Evolutionary conservation across 805 yeast species (phyloP).

Genomic region (Priceomyces melissophilus): DNA sequence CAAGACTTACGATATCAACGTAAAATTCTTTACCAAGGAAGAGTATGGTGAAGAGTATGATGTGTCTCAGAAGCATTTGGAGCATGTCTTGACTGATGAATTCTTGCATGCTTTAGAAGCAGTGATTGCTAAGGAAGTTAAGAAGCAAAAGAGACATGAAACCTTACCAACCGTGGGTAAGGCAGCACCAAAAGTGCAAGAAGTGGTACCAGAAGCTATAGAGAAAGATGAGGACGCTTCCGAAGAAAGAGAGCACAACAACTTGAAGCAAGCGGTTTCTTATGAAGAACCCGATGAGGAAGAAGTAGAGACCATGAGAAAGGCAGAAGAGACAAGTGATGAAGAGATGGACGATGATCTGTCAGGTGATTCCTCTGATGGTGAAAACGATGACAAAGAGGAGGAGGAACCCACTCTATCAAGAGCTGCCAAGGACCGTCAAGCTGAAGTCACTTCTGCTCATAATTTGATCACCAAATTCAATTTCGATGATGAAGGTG

Average conservation of each 20-base stretch:
- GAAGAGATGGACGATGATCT: conserved; percentile 50
- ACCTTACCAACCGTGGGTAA: conserved; percentile 63
- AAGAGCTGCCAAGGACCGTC: conserved; percentile 75
- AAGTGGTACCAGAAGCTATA: conserved; percentile 24
- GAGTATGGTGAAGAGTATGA: conserved; percentile 91
- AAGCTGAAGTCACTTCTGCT: conserved; percentile 70
- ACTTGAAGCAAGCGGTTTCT: conserved; percentile 81
- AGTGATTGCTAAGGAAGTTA: conserved; percentile 74
- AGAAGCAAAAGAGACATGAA: conserved; percentile 67
- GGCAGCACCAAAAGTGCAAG: conserved; percentile 60
- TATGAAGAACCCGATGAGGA: conserved; percentile 96
- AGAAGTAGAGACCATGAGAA: conserved; percentile 84
- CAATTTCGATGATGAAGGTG: conserved; percentile 84
- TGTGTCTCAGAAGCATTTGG: conserved; percentile 75
- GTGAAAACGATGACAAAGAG: conserved; percentile 25
- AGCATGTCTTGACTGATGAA: conserved; percentile 56
- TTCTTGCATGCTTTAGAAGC: conserved; percentile 72
- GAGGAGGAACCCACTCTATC: conserved; percentile 30
- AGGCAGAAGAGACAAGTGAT: conserved; percentile 74
- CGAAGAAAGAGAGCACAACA: conserved; percentile 57
- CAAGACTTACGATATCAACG: conserved; percentile 71
- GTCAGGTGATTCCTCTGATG: conserved; percentile 34
- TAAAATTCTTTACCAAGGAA: conserved; percentile 68
- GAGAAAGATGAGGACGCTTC: conserved; percentile 59
- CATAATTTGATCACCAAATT: conserved; percentile 74